A percentile compares a stretch with the other conserved stretches of the same genome.
Evolutionary conservation across 345 rosid genomes (phyloP).

Genomic region (Psidium guajava): DNA sequence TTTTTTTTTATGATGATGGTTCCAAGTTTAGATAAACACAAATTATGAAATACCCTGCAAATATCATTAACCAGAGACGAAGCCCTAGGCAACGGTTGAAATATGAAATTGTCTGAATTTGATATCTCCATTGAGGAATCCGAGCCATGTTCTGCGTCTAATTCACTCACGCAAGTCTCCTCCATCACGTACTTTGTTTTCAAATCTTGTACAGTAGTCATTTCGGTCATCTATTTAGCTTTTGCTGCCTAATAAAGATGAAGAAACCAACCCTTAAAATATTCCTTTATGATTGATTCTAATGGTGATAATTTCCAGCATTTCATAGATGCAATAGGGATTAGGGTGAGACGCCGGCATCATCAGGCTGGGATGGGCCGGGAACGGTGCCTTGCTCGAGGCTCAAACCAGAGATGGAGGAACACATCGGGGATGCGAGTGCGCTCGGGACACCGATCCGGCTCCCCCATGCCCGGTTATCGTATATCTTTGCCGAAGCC

Average conservation of each 20-base stretch:
- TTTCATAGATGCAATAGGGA: not conserved
- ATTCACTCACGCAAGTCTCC: not conserved
- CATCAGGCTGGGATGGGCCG: not conserved
- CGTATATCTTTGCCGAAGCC: not conserved
- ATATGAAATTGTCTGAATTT: not conserved
- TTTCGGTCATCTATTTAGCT: not conserved
- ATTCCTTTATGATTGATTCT: not conserved
- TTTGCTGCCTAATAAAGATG: not conserved
- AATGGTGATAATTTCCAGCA: not conserved
- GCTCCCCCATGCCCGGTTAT: not conserved
- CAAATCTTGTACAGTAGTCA: not conserved
- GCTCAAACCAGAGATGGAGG: not conserved
- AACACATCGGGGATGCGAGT: not conserved
- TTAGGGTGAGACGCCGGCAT: not conserved
- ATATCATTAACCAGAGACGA: not conserved
- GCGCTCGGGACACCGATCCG: not conserved
- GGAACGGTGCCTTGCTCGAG: not conserved
- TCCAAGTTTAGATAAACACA: not conserved
- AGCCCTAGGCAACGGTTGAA: not conserved
- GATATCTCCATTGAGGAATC: not conserved
- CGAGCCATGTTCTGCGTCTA: not conserved
- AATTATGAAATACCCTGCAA: not conserved
- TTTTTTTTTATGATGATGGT: too few species aligned
- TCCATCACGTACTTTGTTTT: not conserved
- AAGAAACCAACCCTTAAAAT: not conserved